Conservation (phyloP, 352 stramenopile species). For the Aphanomyces cochlioides region DNA sequence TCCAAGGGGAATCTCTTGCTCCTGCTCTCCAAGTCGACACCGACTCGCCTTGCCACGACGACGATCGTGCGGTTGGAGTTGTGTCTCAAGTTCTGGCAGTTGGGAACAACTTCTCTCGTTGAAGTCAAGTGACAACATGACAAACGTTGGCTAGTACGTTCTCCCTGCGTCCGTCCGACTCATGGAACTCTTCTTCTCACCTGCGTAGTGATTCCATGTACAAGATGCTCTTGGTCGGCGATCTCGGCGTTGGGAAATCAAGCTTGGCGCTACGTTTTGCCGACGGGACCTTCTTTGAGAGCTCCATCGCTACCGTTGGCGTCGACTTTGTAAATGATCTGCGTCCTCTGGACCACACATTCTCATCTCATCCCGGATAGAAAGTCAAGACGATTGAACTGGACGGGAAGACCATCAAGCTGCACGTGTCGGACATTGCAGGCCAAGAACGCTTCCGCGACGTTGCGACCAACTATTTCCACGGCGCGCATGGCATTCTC, state of each 20-base stretch:
- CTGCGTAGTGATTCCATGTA: conserved; percentile 95
- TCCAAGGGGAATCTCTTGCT: too few relatives aligned
- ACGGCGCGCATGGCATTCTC: conserved; percentile 98
- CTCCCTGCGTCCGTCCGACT: too few relatives aligned
- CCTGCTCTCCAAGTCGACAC: too few relatives aligned
- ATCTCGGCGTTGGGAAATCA: conserved; percentile 97
- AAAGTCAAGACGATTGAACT: conserved; percentile 99
- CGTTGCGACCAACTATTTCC: conserved; percentile 99
- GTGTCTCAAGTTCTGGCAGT: too few relatives aligned
- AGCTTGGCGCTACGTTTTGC: conserved; percentile 98
- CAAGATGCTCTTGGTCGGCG: conserved; percentile 97
- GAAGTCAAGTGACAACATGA: too few relatives aligned
- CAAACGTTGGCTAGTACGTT: too few relatives aligned
- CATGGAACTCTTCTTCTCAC: too few relatives aligned
- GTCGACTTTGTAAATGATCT: conserved; percentile 96
- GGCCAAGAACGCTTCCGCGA: conserved; percentile 99
- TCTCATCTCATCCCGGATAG: conserved; percentile 37
- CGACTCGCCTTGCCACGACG: too few relatives aligned
- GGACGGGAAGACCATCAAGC: conserved; percentile 99
- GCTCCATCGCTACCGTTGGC: conserved; percentile 99
- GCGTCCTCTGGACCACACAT: neutral
- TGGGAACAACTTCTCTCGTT: too few relatives aligned
- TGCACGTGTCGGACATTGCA: conserved; percentile 99
- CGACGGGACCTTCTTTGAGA: conserved; percentile 99
- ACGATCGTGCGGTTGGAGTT: too few relatives aligned